Percentiles rank a stretch among this genome's conserved stretches.
Evolutionary conservation across 257 asterid species (phyloP).

Genomic region (Solanum paucissectum): DNA sequence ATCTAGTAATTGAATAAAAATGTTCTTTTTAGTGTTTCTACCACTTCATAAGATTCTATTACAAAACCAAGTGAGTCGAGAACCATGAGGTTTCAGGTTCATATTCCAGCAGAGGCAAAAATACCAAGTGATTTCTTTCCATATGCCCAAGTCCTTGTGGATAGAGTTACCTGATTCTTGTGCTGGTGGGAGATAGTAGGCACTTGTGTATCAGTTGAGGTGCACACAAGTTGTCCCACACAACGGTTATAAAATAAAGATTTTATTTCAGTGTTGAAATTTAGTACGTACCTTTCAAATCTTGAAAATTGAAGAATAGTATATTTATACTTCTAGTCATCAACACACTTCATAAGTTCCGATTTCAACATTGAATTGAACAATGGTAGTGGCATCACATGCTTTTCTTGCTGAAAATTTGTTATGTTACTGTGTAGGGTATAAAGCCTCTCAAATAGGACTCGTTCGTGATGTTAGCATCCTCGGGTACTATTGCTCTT

Average conservation of each 20-base stretch:
- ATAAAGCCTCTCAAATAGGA: conserved; percentile 12
- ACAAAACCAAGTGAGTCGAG: background rate
- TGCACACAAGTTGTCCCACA: background rate
- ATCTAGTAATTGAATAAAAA: background rate
- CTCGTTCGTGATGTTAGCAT: background rate
- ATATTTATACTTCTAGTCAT: background rate
- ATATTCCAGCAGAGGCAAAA: background rate
- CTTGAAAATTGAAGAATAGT: background rate
- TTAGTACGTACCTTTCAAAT: background rate
- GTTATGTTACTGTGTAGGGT: background rate
- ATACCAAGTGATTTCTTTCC: background rate
- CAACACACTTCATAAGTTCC: background rate
- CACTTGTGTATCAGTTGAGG: background rate
- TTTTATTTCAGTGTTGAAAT: background rate
- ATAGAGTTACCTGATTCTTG: background rate
- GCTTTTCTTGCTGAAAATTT: background rate
- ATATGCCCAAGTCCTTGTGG: background rate
- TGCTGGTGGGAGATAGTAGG: background rate
- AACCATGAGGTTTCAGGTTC: background rate
- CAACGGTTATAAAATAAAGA: background rate
- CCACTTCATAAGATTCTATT: background rate
- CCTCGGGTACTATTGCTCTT: background rate
- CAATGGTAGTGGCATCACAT: background rate
- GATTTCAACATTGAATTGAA: background rate
- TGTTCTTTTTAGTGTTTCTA: background rate